Evolutionary conservation across 75 land plant species (phyloP), one percentile per base, ranked within the genome.

Genomic region (Azolla pinnata): DNA sequence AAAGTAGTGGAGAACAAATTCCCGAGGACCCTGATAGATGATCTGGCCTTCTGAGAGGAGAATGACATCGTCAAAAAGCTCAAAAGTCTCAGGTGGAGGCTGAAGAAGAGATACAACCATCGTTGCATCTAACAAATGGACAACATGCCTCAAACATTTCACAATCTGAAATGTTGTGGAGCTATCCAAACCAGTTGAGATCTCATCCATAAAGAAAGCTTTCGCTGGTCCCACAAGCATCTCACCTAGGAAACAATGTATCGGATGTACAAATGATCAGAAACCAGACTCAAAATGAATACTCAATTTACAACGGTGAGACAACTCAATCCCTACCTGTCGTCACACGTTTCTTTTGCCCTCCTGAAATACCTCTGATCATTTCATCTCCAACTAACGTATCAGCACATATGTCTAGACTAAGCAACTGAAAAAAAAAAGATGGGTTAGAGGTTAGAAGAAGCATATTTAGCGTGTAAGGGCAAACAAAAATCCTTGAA

Each of bases 331-430:
- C 24, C 28, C 14, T 44, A 74, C 76, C 76, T 16, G 76, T 74
- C 19, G 76, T 74, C 9, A 72, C 75, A 33, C 75, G 71, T 45
- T 72, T 72, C 57, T 68, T 68, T 50, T 72, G 75, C 3, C 76
- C 73, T 33, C 76, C 76, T 45, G 76, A 74, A 18, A 74, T 74
- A 9, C 76, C 76, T 48, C 76, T 54, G 17, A 61, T 64, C 75
- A 74, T 70, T 42, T 56, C 56, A 31, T 74, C 76, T 0, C 76
- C 76, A 17, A 74, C 76, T 5, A 74, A 63, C 8, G 58, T 64
- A 33, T 74, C 65, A 18, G 75, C 65, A 50, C 76, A 74, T 12
- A 69, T 64, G 29, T 74, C 76, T 10, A 74, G 51, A 16, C 74
- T 74, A 26, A 74, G 52, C 44, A 74, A 47, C 76, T 74, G 75